Conservation (phyloP, 345 rosid genomes). For the sweet orange (Citrus sinensis) region DNA sequence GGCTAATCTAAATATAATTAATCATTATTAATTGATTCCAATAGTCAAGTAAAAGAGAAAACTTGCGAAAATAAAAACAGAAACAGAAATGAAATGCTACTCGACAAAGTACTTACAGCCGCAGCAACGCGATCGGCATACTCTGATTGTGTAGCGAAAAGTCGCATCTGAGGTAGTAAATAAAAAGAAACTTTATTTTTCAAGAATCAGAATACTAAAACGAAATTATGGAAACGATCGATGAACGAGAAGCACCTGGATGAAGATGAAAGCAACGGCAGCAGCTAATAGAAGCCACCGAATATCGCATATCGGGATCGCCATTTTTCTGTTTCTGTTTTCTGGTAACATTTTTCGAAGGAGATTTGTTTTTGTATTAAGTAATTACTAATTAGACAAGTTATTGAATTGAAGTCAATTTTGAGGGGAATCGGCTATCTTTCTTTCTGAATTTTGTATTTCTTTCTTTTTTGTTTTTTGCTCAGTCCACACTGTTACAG, state of each 20-base stretch:
- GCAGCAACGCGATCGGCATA: constrained; percentile 76
- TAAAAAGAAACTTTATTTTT: background rate
- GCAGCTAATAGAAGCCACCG: constrained; percentile 78
- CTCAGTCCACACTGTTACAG: too few species aligned
- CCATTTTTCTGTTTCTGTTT: constrained; percentile 26
- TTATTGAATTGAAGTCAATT: too few species aligned
- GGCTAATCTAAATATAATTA: background rate
- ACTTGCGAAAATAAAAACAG: background rate
- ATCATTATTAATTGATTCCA: background rate
- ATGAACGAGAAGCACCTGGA: constrained; percentile 54
- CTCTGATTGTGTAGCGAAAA: constrained; percentile 75
- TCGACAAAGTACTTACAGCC: constrained; percentile 43
- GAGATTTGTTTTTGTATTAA: background rate
- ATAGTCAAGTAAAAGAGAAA: background rate
- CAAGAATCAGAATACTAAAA: background rate
- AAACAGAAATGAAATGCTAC: background rate
- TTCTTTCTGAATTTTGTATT: background rate
- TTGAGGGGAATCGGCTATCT: background rate
- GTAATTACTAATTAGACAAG: too few species aligned
- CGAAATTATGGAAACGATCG: background rate
- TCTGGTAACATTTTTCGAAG: background rate
- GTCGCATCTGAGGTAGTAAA: constrained; percentile 50
- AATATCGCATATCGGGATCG: constrained; percentile 56
- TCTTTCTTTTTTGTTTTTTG: too few species aligned
- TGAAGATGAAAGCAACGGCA: constrained; percentile 64